Percentiles rank a stretch among this genome's conserved stretches.
Conservation (phyloP, 2,329 filamentous ascomycete genomes). For the Diaporthe vexans region DNA sequence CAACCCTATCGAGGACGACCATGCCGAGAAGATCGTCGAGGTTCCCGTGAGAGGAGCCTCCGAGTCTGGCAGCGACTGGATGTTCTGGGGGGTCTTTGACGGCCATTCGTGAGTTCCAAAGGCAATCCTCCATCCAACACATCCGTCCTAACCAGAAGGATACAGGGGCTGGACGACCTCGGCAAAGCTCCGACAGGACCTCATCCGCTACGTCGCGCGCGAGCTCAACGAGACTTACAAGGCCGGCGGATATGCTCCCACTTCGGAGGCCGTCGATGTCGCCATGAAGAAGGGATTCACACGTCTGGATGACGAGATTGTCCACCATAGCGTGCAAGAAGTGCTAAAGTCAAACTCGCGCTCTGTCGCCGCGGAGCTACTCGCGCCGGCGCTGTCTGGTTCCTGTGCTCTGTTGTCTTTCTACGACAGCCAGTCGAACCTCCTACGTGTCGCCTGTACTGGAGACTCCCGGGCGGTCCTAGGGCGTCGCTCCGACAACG, state of each 20-base stretch:
- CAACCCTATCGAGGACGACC: conserved; percentile 97
- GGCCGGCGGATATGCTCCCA: conserved; percentile 75
- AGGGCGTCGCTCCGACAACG: conserved; percentile 80
- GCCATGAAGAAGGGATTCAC: conserved; percentile 95
- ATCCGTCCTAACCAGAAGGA: conserved; percentile 43
- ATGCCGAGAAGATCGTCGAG: conserved; percentile 97
- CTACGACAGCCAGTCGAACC: conserved; percentile 89
- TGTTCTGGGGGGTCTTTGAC: conserved; percentile 99
- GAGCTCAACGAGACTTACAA: conserved; percentile 96
- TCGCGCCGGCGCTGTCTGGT: conserved; percentile 94
- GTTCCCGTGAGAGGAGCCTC: conserved; percentile 72
- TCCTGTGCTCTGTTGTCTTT: conserved; percentile 97
- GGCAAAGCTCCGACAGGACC: conserved; percentile 90
- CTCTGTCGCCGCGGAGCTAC: conserved; percentile 88
- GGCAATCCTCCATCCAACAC: not conserved
- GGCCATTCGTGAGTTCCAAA: conserved; percentile 83
- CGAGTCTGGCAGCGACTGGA: conserved; percentile 85
- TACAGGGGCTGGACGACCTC: conserved; percentile 96
- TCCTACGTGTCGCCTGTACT: conserved; percentile 93
- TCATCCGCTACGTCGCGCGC: conserved; percentile 92
- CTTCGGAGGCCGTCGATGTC: conserved; percentile 84
- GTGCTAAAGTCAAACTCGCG: conserved; percentile 92
- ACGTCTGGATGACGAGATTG: conserved; percentile 92
- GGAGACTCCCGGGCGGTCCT: conserved; percentile 97
- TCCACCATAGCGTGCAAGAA: conserved; percentile 91